Evolutionary conservation across 805 yeast species (phyloP).

Genomic region (Wickerhamiella spandovensis): DNA sequence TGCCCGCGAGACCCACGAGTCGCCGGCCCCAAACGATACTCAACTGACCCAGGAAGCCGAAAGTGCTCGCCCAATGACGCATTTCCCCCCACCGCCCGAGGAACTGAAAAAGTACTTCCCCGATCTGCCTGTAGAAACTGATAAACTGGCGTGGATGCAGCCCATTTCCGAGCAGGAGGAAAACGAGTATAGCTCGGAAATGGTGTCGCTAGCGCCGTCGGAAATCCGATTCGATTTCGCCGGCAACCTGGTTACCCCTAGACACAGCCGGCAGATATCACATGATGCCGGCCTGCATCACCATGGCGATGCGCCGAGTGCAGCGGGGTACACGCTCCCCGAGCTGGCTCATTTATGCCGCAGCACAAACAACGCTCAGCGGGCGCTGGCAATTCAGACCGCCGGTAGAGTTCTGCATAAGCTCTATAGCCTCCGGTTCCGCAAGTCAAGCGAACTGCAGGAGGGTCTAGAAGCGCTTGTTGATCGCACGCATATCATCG

Average conservation of each 20-base stretch:
- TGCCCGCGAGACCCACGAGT: not conserved
- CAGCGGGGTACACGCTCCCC: constrained; percentile 82
- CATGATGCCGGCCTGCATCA: constrained; percentile 70
- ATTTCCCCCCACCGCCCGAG: constrained; percentile 43
- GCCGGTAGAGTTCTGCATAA: constrained; percentile 78
- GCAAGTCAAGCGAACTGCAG: constrained; percentile 30
- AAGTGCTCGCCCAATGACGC: constrained; percentile 20
- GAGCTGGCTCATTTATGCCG: constrained; percentile 72
- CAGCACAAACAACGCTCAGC: constrained; percentile 70
- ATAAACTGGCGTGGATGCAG: constrained; percentile 85
- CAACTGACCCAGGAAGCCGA: not conserved
- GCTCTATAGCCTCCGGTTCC: constrained; percentile 37
- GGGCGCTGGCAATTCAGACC: constrained; percentile 76
- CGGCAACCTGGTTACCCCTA: constrained; percentile 59
- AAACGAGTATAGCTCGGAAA: constrained; percentile 34
- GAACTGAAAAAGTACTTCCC: constrained; percentile 79
- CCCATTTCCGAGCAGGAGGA: constrained; percentile 34
- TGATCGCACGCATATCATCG: constrained; percentile 13
- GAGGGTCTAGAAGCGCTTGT: constrained; percentile 18
- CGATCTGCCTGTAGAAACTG: constrained; percentile 70
- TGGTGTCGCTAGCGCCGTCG: constrained; percentile 31
- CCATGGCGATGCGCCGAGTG: constrained; percentile 74
- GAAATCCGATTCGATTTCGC: constrained; percentile 80
- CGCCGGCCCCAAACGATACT: not conserved
- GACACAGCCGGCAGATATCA: constrained; percentile 36